These are phyloP conservation scores for Cladophialophora carrionii DNA, from an alignment of 2,329 filamentous ascomycete species.

Conservation along the genomic window DNA sequence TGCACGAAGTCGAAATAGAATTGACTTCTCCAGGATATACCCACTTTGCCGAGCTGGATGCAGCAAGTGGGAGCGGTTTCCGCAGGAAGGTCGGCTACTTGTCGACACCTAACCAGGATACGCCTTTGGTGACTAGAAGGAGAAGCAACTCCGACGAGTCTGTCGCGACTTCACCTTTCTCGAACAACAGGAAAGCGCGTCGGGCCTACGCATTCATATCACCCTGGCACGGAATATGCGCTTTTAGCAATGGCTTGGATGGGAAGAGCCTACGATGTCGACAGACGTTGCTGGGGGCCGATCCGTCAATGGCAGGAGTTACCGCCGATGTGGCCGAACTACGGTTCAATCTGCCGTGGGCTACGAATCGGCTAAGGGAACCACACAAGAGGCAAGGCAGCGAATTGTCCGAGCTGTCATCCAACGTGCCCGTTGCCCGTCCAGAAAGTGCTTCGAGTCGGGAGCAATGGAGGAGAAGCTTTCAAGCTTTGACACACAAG, in stretches of 20 bases:
- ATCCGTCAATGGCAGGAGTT: constrained; percentile 39
- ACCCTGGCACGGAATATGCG: constrained; percentile 85
- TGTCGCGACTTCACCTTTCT: constrained; percentile 3
- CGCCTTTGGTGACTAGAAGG: constrained; percentile 6
- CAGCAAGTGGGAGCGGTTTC: constrained; percentile 29
- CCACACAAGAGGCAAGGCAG: constrained; percentile 27
- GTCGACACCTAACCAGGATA: constrained; percentile 18
- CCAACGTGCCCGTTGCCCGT: not conserved
- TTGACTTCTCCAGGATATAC: constrained; percentile 64
- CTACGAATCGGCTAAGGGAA: constrained; percentile 30
- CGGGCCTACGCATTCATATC: constrained; percentile 65
- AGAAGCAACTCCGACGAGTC: constrained; percentile 29
- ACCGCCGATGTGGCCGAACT: constrained; percentile 71
- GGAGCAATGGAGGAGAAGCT: constrained; percentile 35
- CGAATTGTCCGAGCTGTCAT: constrained; percentile 15
- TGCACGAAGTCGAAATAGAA: constrained; percentile 53
- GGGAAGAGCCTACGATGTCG: constrained; percentile 76
- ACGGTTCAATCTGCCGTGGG: constrained; percentile 74
- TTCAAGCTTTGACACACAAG: constrained; percentile 35
- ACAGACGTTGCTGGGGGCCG: constrained; percentile 61
- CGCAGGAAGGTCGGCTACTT: constrained; percentile 28
- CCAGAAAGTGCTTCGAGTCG: constrained; percentile 23
- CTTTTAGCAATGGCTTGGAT: constrained; percentile 76
- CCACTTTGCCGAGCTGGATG: constrained; percentile 53
- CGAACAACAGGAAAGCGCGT: constrained; percentile 22